Base-by-base conservation (phyloP, 352 stramenopile genomes). In the Pythium insidiosum region DNA sequence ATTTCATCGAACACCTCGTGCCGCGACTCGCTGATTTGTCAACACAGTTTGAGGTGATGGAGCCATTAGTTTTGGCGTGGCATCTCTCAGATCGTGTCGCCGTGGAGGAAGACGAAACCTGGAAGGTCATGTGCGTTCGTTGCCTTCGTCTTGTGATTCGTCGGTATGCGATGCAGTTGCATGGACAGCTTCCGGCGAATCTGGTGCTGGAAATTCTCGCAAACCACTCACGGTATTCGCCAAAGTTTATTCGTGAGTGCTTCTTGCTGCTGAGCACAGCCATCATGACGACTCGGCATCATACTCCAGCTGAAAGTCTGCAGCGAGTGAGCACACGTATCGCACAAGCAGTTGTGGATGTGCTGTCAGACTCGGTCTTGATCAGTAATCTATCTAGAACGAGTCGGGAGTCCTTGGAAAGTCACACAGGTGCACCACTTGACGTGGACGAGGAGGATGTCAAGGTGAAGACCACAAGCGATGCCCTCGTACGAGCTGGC, bases 1-100 rank as follows among this genome's bases (percentile, higher is more conserved):
- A 89, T 48, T 90, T 90, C 52, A 52, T 93, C 33, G 66, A 88
- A 21, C 68, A 74, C 40, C 48, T 93, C 36, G 84, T 90, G 30
- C 77, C 75, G 5, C 71, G 66, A 24, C 42, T 93, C 16, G 73
- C 60, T 5, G 70, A 93, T 36, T 47, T 88, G 25, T 58, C 77
- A 4, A 68, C 69, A 19, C 46, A 61, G 22, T 89, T 78, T 48
- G 80, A 93, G 54, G 75, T 89, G 20, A 45, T 64, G 5, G 75
- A 93, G 11, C 77, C 74, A 4, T 47, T 88, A 4, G 62, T 89
- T 26, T 61, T 93, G 25, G 77, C 77, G 15, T 93, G 77, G 77
- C 80, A 93, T 61, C 48, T 93, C 1, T 83, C 68, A 0, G 80
- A 93, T 47, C 73, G 80, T 5, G 51, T 93, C 6, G 61, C 67